Evolutionary conservation across 208 protist species (phyloP).

Genomic region (Leishmania braziliensis): DNA sequence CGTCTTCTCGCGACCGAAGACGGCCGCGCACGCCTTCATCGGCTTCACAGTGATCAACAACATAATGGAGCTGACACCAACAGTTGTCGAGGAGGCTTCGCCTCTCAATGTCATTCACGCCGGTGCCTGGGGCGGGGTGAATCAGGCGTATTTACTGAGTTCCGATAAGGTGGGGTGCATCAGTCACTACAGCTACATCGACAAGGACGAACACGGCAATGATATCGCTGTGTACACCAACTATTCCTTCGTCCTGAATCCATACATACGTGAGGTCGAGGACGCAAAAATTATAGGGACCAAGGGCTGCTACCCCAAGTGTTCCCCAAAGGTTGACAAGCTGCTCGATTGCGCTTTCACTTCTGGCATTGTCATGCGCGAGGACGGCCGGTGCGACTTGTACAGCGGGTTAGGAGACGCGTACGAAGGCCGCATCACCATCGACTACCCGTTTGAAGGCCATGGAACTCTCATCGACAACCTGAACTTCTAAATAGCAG

Average conservation of each 20-base stretch:
- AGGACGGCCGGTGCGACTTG: slow-evolving; percentile 65
- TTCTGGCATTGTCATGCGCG: slow-evolving; percentile 65
- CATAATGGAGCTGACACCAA: slow-evolving; percentile 36
- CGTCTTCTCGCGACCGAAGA: slow-evolving; percentile 46
- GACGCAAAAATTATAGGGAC: slow-evolving; percentile 56
- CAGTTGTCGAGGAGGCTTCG: slow-evolving; percentile 31
- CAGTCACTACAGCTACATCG: slow-evolving; percentile 65
- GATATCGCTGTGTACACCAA: slow-evolving; percentile 58
- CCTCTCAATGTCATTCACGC: slow-evolving; percentile 45
- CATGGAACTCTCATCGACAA: slow-evolving; percentile 53
- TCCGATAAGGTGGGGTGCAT: slow-evolving; percentile 66
- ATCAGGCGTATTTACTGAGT: slow-evolving; percentile 66
- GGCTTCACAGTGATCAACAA: slow-evolving; percentile 51
- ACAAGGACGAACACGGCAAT: slow-evolving; percentile 39
- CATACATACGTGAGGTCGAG: slow-evolving; percentile 42
- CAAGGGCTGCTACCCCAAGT: slow-evolving; percentile 55
- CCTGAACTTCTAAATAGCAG: slow-evolving; percentile 29
- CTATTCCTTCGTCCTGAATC: slow-evolving; percentile 68
- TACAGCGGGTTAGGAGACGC: slow-evolving; percentile 72
- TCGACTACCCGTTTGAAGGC: slow-evolving; percentile 75
- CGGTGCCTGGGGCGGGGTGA: slow-evolving; percentile 62
- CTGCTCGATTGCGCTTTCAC: slow-evolving; percentile 65
- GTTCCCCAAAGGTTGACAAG: slow-evolving; percentile 46
- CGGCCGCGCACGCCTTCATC: slow-evolving; percentile 33
- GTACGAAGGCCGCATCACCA: slow-evolving; percentile 62